These are phyloP conservation scores for Penicillium argentinense DNA, from an alignment of 495 filamentous ascomycete species.

Conservation along the genomic window DNA sequence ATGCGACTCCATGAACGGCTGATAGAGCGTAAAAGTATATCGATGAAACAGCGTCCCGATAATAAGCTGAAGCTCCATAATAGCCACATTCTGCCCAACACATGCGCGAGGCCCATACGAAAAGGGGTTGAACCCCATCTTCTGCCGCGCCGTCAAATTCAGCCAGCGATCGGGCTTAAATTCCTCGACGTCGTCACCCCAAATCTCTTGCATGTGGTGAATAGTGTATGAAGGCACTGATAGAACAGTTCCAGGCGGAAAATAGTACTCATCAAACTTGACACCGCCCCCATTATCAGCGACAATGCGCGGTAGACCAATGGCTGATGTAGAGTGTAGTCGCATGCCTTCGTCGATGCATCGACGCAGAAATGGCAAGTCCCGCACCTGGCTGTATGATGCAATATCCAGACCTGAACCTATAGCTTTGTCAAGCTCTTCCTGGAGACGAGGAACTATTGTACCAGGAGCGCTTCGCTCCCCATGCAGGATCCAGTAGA, in stretches of 20 bases:
- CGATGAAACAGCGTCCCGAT: constrained; percentile 64
- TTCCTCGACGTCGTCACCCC: constrained; percentile 66
- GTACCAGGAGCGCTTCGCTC: constrained; percentile 47
- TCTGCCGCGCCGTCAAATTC: constrained; percentile 55
- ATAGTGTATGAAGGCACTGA: constrained; percentile 77
- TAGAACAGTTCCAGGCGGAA: constrained; percentile 65
- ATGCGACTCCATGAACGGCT: constrained; percentile 61
- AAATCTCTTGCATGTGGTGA: constrained; percentile 71
- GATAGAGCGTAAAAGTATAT: constrained; percentile 65
- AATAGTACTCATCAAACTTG: constrained; percentile 51
- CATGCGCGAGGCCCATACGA: constrained; percentile 71
- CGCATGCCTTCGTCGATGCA: constrained; percentile 80
- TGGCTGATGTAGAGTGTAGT: constrained; percentile 74
- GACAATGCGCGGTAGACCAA: constrained; percentile 74
- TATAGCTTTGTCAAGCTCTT: constrained; percentile 66
- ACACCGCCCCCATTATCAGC: constrained; percentile 50
- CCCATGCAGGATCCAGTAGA: constrained; percentile 64
- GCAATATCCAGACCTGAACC: constrained; percentile 52
- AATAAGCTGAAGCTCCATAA: constrained; percentile 81
- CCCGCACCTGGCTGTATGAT: constrained; percentile 58
- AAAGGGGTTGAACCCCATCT: constrained; percentile 74
- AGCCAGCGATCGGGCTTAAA: constrained; percentile 79
- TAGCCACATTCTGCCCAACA: constrained; percentile 75
- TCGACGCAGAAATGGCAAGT: constrained; percentile 66
- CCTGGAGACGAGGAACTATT: constrained; percentile 61